These are phyloP conservation scores for Aspergillus nanangensis DNA, from an alignment of 495 filamentous ascomycete species.

Conservation along the genomic window DNA sequence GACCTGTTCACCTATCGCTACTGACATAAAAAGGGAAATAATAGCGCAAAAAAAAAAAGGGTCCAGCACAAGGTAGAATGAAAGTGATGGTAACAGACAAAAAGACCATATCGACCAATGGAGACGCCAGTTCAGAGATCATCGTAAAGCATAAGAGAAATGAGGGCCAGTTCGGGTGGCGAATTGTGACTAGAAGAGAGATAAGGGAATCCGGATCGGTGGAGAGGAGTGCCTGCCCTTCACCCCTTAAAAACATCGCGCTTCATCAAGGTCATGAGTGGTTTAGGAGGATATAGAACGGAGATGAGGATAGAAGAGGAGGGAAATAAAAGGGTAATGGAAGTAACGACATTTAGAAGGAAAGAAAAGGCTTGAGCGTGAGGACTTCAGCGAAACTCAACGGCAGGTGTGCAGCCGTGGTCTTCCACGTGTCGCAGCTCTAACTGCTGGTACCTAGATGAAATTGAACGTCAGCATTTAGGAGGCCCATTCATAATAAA, in stretches of 20 bases:
- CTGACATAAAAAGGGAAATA: neutral
- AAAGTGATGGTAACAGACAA: constrained; percentile 1
- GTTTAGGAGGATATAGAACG: neutral
- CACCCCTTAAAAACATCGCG: no score
- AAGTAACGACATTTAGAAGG: neutral
- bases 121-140: constrained; percentile 15
- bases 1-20: neutral
- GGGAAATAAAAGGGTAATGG: neutral
- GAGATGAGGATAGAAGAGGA: neutral
- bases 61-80: neutral
- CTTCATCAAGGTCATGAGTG: no score
- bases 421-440: constrained; percentile 85
- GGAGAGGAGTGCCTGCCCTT: neutral
- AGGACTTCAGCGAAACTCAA: constrained; percentile 80
- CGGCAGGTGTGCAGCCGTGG: constrained; percentile 75
- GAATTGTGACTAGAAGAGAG: no score
- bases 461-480: constrained; percentile 7
- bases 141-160: constrained; percentile 11
- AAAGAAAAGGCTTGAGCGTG: neutral
- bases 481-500: neutral
- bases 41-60: neutral
- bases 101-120: constrained; percentile 7
- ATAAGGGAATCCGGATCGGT: neutral
- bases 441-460: constrained; percentile 89
- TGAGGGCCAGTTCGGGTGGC: neutral